Percentiles rank a stretch among this genome's conserved stretches.
phyloP scores from a whole-genome alignment of 805 yeast species.

The Barnettozyma pratensis region DNA sequence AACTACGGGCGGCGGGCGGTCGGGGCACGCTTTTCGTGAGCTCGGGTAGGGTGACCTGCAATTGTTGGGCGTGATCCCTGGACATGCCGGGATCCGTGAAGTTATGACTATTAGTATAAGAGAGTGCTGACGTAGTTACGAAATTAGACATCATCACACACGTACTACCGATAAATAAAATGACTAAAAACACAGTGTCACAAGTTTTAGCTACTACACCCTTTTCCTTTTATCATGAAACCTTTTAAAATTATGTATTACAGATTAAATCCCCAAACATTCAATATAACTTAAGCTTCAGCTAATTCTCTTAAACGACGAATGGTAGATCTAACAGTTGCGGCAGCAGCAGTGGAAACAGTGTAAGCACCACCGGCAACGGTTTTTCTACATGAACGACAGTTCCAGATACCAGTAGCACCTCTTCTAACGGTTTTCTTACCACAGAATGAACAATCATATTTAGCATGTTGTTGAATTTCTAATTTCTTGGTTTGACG shows the following conservation, averaged over 20 bases:
- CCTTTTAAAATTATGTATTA: constrained; percentile 18
- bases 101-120: no score
- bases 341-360: constrained; percentile 99
- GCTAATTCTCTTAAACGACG: constrained; percentile 99
- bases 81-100: no score
- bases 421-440: constrained; percentile 97
- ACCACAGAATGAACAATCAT: constrained; percentile 99
- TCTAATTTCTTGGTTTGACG: constrained; percentile 99
- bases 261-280: constrained; percentile 10
- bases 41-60: no score
- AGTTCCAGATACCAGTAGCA: constrained; percentile 98
- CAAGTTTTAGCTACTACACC: neutral
- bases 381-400: constrained; percentile 91
- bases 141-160: no score
- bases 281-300: constrained; percentile 71
- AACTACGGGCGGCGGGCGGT: no score
- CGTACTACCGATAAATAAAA: no score
- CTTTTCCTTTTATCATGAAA: constrained; percentile 18
- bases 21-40: no score
- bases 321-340: constrained; percentile 99
- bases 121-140: neutral
- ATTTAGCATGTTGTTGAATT: constrained; percentile 97
- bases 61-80: no score
- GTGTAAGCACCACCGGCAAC: constrained; percentile 99
- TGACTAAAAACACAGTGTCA: no score